Evolutionary conservation across 306 rosid species (phyloP), one percentile per base, ranked within the genome.

Genomic region (Chamaecrista fasciculata): DNA sequence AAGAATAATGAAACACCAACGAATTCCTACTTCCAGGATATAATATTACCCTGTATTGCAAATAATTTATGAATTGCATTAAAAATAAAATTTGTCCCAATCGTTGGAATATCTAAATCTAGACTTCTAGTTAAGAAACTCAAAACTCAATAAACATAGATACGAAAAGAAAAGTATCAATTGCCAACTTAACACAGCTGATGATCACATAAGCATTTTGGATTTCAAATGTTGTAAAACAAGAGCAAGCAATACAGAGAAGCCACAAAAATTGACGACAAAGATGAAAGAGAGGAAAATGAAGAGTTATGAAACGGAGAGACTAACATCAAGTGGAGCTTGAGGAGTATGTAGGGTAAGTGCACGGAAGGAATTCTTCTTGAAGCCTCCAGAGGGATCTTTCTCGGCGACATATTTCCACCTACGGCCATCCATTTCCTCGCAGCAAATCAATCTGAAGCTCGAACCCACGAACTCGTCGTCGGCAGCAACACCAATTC

Each of bases 371-470:
- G 97, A 85, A 67, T 76, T 85, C 47, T 76, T 87, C 79, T 80
- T 90, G 80, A 81, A 86, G 64, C 55, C 63, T 33, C 84, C 85
- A 5, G 67, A 62, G 2, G 74, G 67, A 60, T 86, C 89, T 1
- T 69, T 76, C 29, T 91, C 97, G 0, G 95, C 95, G 3, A 94
- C 88, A 77, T 94, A 91, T 28, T 81, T 84, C 96, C 97, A 94
- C 31, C 89, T 77, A 4, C 95, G 92, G 20, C 99, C 96, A 33
- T 87, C 91, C 53, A 94, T 64, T 80, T 94, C 91, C 77, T 94
- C 99, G 75, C 83, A 88, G 85, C 97, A 94, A 49, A 94, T 89
- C 75, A 84, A 74, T 33, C 85, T 70, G 47, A 79, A 40, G 72
- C 76, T 85, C 15, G 90, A 85, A 73, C 72, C 72, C 4, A 87